Evolutionary conservation across 1,139 yeast genomes (phyloP).

Genomic region (Kodamaea arcana): DNA sequence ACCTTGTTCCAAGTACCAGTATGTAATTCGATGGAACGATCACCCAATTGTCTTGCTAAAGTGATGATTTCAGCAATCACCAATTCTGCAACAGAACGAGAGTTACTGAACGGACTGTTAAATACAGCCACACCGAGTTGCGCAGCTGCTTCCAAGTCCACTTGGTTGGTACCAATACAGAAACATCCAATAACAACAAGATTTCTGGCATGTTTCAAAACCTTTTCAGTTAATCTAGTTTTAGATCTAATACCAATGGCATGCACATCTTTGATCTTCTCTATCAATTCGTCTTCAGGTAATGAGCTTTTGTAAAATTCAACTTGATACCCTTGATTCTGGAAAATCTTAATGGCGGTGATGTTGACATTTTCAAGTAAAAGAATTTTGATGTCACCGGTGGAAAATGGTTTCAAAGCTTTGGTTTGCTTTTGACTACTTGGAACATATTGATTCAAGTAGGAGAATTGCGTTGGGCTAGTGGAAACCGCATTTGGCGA

Average conservation of each 20-base stretch:
- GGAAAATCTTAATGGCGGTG: conserved; percentile 85
- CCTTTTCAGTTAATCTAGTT: conserved; percentile 78
- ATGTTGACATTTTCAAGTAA: conserved; percentile 88
- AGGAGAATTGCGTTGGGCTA: conserved; percentile 57
- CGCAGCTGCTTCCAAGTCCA: conserved; percentile 88
- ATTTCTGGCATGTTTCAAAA: conserved; percentile 82
- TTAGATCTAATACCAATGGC: conserved; percentile 98
- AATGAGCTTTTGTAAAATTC: conserved; percentile 88
- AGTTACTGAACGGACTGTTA: conserved; percentile 98
- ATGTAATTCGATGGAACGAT: conserved; percentile 93
- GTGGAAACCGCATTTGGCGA: conserved; percentile 75
- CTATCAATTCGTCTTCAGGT: conserved; percentile 90
- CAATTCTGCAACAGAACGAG: conserved; percentile 97
- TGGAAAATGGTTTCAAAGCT: conserved; percentile 80
- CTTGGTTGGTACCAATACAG: conserved; percentile 99
- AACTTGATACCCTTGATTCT: conserved; percentile 91
- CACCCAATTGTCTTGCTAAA: conserved; percentile 95
- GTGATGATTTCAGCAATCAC: conserved; percentile 94
- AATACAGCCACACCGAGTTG: conserved; percentile 91
- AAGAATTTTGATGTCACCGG: conserved; percentile 88
- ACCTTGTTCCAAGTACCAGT: conserved; percentile 98
- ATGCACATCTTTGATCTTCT: conserved; percentile 88
- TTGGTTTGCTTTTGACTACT: conserved; percentile 47
- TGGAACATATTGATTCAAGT: conserved; percentile 41
- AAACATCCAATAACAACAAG: conserved; percentile 92